Conservation (phyloP, 495 filamentous ascomycete species). For the Penicillium daleae region DNA sequence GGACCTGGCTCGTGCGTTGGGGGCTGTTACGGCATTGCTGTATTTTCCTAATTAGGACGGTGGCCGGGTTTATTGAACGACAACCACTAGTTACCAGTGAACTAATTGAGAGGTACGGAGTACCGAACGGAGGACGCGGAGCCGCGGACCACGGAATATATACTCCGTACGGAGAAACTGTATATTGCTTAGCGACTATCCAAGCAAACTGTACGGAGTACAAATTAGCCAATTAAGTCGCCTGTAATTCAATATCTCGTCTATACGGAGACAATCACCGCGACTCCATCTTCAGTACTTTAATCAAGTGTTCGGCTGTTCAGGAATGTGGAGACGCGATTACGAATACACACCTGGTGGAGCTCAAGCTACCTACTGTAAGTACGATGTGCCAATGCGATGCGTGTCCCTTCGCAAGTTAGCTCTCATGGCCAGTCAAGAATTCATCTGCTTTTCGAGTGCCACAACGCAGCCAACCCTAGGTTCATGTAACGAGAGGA, state of each 20-base stretch:
- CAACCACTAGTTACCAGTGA: too few relatives aligned
- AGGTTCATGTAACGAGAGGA: neutral
- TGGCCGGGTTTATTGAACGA: neutral
- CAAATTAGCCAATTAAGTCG: neutral
- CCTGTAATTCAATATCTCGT: neutral
- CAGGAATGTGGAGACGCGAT: constrained; percentile 3
- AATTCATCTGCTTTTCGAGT: neutral
- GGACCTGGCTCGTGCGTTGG: neutral
- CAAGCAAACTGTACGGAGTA: neutral
- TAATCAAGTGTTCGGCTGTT: neutral
- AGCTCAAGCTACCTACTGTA: neutral
- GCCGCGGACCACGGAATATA: neutral
- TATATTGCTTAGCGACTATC: neutral
- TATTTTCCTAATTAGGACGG: neutral
- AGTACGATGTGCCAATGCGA: neutral
- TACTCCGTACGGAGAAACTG: neutral
- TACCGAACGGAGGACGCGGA: neutral
- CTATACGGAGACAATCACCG: neutral
- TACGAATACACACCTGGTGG: constrained; percentile 6
- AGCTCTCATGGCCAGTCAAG: neutral
- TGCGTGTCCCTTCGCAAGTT: neutral
- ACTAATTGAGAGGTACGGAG: too few relatives aligned
- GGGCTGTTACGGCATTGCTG: neutral
- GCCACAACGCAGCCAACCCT: neutral
- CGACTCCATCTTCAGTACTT: neutral